Evolutionary conservation across 345 rosid genomes (phyloP), one percentile per base, ranked within the genome.

Genomic region (Balakata baccata): DNA sequence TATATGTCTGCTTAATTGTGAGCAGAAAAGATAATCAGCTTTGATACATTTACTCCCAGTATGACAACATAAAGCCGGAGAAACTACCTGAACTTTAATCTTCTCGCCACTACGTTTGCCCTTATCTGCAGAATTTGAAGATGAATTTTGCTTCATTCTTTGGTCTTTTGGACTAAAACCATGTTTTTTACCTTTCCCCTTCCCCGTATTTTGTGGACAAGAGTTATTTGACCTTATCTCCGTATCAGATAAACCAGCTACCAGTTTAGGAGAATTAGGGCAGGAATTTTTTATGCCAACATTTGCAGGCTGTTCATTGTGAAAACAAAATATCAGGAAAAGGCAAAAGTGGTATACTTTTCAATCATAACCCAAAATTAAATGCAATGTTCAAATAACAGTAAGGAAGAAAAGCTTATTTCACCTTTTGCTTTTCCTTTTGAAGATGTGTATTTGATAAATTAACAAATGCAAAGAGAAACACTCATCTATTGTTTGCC

Each of bases 241-340:
- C 75, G 70, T 69, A 66, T 23, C 77, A 47, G 75, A 51, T 58
- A 13, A 60, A 69, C 68, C 80, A 75, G 78, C 60, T 66, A 60
- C 82, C 46, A 47, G 34, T 63, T 59, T 74, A 61, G 69, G 57
- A 53, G 74, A 66, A 61, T 17, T 22, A n/a, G 52, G 71, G 20
- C 23, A 29, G 39, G 56, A 47, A 64, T 52, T 69, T 41, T 76
- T 54, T 51, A 51, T 11, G 59, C 11, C 67, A 50, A 20, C n/a
- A 72, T 29, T 74, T 47, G 52, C n/a, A n/a, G 66, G 76, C 84
- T 83, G 84, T 67, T 71, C 56, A 71, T 75, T 46, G 69, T 45
- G n/a, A 5, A 66, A 43, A 60, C 38, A 60, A 54, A 57, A 51
- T 9, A 11, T 63, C 77, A 78, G 73, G 67, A 63, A 64, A 46